Evolutionary conservation across 1,284 basidiomycete genomes (phyloP).

Genomic region (Golubevia pallescens): DNA sequence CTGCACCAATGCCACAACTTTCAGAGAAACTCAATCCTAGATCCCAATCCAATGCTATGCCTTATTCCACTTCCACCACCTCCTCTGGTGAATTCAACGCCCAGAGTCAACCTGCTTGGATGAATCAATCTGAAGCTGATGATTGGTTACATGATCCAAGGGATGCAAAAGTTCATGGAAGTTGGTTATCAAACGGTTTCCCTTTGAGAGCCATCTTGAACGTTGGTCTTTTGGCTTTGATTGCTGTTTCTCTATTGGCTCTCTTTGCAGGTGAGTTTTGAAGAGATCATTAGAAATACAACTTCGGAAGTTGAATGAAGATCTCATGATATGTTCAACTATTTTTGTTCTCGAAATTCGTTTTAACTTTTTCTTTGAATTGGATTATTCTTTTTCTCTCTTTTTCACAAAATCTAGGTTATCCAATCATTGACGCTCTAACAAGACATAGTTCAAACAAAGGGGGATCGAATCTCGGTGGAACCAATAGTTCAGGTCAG

Average conservation of each 20-base stretch:
- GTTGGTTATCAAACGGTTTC: background rate
- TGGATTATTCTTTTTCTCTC: too few species aligned
- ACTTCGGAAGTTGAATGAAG: too few species aligned
- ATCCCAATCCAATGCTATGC: constrained; percentile 1
- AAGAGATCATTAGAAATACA: background rate
- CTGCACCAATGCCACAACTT: background rate
- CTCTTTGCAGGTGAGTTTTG: constrained; percentile 25
- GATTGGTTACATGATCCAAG: background rate
- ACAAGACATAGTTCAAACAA: too few species aligned
- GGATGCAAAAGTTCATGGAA: background rate
- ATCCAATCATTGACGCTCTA: constrained; percentile 49
- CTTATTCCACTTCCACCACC: background rate
- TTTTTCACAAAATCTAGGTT: too few species aligned
- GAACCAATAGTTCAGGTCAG: constrained; percentile 13
- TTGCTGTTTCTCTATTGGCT: constrained; percentile 17
- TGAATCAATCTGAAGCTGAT: background rate
- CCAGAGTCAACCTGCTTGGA: background rate
- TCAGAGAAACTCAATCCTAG: background rate
- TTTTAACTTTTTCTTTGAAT: too few species aligned
- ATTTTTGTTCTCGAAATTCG: too few species aligned
- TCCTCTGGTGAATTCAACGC: background rate
- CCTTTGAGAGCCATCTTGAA: background rate
- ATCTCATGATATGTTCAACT: too few species aligned
- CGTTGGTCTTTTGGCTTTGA: background rate
- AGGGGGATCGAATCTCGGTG: constrained; percentile 40